These are phyloP conservation scores for Linum usitatissimum DNA, from an alignment of 345 rosid species.

Conservation along the genomic window DNA sequence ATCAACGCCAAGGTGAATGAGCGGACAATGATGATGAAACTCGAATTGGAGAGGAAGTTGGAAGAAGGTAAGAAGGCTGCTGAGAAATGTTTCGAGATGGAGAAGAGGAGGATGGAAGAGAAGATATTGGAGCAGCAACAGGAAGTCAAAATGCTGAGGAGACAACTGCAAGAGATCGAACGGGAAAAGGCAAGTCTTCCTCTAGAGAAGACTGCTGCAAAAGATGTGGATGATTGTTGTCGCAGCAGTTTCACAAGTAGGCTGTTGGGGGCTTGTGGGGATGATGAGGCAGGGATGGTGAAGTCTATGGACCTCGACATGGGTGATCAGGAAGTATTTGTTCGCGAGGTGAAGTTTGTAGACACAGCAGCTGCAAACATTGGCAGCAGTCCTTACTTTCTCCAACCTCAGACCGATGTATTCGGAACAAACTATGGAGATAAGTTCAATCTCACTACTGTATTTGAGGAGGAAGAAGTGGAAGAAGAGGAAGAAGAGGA, in stretches of 20 bases:
- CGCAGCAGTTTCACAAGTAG: conserved; percentile 59
- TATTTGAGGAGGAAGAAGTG: conserved; percentile 77
- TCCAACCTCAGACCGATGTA: conserved; percentile 16
- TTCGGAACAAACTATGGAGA: conserved; percentile 38
- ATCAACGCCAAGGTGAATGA: conserved; percentile 67
- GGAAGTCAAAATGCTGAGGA: conserved; percentile 76
- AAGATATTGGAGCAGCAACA: conserved; percentile 76
- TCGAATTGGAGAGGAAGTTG: conserved; percentile 59
- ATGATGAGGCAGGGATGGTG: conserved; percentile 87
- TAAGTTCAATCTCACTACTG: conserved; percentile 65
- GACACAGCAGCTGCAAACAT: conserved; percentile 11
- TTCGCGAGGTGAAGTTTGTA: conserved; percentile 32
- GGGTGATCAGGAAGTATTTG: conserved; percentile 56
- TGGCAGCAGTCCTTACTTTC: conserved; percentile 3
- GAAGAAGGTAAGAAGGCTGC: conserved; percentile 77
- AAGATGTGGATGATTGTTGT: conserved; percentile 1
- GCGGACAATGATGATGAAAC: conserved; percentile 37
- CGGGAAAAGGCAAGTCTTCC: conserved; percentile 31
- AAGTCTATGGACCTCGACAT: conserved; percentile 97
- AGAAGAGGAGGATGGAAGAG: conserved; percentile 94
- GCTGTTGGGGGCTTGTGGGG: conserved; percentile 44
- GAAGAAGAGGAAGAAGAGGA: conserved; percentile 38
- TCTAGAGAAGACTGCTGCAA: conserved; percentile 23
- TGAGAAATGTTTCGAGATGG: conserved; percentile 69
- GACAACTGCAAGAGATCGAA: conserved; percentile 70